These are phyloP conservation scores for Wilcoxina mikolae DNA, from an alignment of 495 filamentous ascomycete genomes.

Conservation along the genomic window DNA sequence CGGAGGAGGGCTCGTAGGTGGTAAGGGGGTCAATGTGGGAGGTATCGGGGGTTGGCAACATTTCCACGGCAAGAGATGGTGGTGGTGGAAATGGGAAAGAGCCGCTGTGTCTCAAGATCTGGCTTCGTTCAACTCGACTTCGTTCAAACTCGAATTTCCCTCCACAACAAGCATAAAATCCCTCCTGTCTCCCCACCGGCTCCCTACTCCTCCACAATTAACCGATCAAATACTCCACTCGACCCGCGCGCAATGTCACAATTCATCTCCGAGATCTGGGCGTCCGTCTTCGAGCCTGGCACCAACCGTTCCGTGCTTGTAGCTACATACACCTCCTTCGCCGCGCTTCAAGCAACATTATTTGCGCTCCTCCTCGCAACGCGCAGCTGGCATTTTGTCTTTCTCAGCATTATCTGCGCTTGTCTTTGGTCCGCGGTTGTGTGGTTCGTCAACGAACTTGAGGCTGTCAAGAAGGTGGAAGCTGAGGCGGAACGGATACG, in stretches of 20 bases:
- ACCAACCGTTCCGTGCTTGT: constrained; percentile 73
- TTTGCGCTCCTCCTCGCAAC: constrained; percentile 63
- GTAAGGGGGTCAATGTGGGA: constrained; percentile 71
- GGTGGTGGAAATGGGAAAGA: background rate
- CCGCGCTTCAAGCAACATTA: constrained; percentile 64
- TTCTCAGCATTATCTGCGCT: constrained; percentile 60
- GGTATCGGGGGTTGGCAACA: constrained; percentile 66
- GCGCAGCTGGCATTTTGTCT: constrained; percentile 72
- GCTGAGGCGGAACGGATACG: constrained; percentile 40
- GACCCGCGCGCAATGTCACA: constrained; percentile 46
- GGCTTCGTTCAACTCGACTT: too few species aligned
- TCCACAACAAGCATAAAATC: too few species aligned
- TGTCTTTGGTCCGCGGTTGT: constrained; percentile 88
- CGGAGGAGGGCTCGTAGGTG: constrained; percentile 88
- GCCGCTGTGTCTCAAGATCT: constrained; percentile 30
- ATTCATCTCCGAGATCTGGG: constrained; percentile 72
- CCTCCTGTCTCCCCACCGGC: too few species aligned
- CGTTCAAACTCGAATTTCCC: too few species aligned
- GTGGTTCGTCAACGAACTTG: constrained; percentile 83
- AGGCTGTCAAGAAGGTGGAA: constrained; percentile 48
- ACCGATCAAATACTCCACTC: too few species aligned
- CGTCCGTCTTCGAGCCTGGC: constrained; percentile 81
- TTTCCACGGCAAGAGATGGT: constrained; percentile 3
- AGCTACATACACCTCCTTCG: constrained; percentile 84
- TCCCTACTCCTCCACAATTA: too few species aligned